Conservation (phyloP, 805 yeast genomes). For the Yarrowia hollandica region DNA sequence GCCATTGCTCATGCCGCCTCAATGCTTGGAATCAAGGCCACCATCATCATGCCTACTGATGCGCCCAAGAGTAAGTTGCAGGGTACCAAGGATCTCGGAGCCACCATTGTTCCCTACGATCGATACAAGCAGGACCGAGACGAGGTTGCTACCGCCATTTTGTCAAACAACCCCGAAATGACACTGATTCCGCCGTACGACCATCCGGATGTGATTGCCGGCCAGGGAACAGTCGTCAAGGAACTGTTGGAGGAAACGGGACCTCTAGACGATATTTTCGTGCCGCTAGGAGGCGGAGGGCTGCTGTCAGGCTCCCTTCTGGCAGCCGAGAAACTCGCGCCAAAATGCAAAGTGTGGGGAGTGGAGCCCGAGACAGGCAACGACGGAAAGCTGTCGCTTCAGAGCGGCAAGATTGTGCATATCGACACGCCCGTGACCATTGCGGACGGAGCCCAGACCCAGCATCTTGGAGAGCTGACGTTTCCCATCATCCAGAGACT, state of each 20-base stretch:
- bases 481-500: constrained; percentile 33
- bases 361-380: constrained; percentile 36
- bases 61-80: constrained; percentile 51
- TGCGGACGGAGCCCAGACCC: constrained; percentile 37
- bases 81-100: constrained; percentile 52
- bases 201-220: constrained; percentile 53
- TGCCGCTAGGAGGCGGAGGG: constrained; percentile 60
- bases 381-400: constrained; percentile 35
- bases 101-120: constrained; percentile 48
- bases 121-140: constrained; percentile 50
- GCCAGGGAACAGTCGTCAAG: constrained; percentile 48
- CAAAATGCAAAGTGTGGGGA: constrained; percentile 34
- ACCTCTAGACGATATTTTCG: constrained; percentile 48
- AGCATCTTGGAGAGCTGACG: constrained; percentile 33
- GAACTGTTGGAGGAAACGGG: constrained; percentile 40
- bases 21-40: constrained; percentile 48
- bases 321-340: constrained; percentile 32
- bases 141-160: constrained; percentile 44
- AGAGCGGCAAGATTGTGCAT: constrained; percentile 32
- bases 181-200: constrained; percentile 52
- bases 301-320: constrained; percentile 48
- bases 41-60: constrained; percentile 57
- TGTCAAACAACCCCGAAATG: constrained; percentile 43
- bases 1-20: constrained; percentile 54
- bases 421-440: constrained; percentile 33